phyloP scores from a whole-genome alignment of 768 basidiomycete species.

The Xerocomus potaroensis region DNA sequence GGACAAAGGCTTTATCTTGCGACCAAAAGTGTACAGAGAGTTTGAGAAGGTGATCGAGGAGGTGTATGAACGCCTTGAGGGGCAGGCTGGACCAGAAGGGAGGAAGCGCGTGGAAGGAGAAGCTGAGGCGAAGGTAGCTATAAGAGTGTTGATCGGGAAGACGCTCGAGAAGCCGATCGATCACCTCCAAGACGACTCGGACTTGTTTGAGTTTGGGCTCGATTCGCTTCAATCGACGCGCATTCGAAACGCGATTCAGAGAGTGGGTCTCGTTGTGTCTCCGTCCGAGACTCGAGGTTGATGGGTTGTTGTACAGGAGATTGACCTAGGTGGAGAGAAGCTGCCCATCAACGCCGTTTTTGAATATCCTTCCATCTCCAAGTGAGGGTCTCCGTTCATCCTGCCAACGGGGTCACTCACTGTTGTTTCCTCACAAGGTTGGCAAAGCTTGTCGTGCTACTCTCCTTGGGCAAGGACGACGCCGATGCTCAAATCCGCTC shows the following conservation, averaged over 20 bases:
- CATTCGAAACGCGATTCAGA: conserved; percentile 46
- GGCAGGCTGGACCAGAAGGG: conserved; percentile 26
- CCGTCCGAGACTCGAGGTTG: conserved; percentile 23
- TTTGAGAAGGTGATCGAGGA: conserved; percentile 44
- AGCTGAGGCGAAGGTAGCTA: conserved; percentile 6
- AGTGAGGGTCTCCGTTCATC: conserved; percentile 25
- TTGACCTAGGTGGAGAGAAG: conserved; percentile 19
- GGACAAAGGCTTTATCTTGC: conserved; percentile 48
- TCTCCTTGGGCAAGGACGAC: conserved; percentile 29
- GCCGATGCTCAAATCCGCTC: conserved; percentile 19
- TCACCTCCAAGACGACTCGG: conserved; percentile 29
- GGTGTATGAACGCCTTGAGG: conserved; percentile 41
- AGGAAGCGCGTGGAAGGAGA: conserved; percentile 12
- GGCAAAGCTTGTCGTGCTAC: conserved; percentile 36
- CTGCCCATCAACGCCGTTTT: conserved; percentile 38
- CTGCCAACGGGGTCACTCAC: not conserved
- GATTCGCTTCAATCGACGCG: conserved; percentile 51
- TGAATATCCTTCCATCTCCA: conserved; percentile 42
- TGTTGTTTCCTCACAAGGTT: conserved; percentile 28
- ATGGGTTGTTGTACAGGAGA: conserved; percentile 2
- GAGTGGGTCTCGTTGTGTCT: conserved; percentile 31
- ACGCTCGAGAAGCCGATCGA: conserved; percentile 18
- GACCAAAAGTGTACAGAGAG: conserved; percentile 46
- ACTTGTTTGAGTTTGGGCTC: conserved; percentile 46
- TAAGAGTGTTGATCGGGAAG: conserved; percentile 18